Percentiles rank a stretch among this genome's conserved stretches.
These are phyloP conservation scores for Diutina ranongensis DNA, from an alignment of 1,139 yeast genomes.

Conservation along the genomic window DNA sequence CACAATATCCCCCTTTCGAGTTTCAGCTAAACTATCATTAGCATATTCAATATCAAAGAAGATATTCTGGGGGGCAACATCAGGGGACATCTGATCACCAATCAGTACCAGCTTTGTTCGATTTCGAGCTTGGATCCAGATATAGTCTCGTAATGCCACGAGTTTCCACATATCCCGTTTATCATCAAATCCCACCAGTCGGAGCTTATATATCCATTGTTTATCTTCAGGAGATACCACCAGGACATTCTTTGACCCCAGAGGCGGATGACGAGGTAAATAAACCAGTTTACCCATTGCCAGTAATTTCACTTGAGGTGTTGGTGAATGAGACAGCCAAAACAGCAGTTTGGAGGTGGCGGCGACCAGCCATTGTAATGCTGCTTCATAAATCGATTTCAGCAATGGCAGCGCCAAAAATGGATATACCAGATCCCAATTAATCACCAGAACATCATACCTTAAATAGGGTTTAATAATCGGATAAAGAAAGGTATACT, in stretches of 20 bases:
- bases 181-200: slow-evolving; percentile 58
- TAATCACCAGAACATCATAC: slow-evolving; percentile 60
- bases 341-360: slow-evolving; percentile 56
- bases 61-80: slow-evolving; percentile 43
- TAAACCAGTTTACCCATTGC: slow-evolving; percentile 28
- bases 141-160: slow-evolving; percentile 54
- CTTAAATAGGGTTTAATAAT: slow-evolving; percentile 65
- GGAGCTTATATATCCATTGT: slow-evolving; percentile 60
- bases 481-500: slow-evolving; percentile 76
- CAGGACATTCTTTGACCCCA: slow-evolving; percentile 10
- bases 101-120: slow-evolving; percentile 6
- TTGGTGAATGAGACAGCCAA: slow-evolving; percentile 24
- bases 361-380: slow-evolving; percentile 62
- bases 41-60: slow-evolving; percentile 51
- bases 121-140: slow-evolving; percentile 20
- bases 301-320: not conserved
- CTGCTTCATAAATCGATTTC: slow-evolving; percentile 51
- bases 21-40: slow-evolving; percentile 25
- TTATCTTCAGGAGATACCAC: slow-evolving; percentile 52
- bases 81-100: slow-evolving; percentile 10
- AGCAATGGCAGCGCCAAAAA: slow-evolving; percentile 58
- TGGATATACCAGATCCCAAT: slow-evolving; percentile 54
- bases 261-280: slow-evolving; percentile 14
- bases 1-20: slow-evolving; percentile 11
- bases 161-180: slow-evolving; percentile 72